A percentile compares a stretch with the other conserved stretches of the same genome.
These are phyloP conservation scores for Backusella westeae DNA, from an alignment of 192 early-diverging fungal species.

Conservation along the genomic window DNA sequence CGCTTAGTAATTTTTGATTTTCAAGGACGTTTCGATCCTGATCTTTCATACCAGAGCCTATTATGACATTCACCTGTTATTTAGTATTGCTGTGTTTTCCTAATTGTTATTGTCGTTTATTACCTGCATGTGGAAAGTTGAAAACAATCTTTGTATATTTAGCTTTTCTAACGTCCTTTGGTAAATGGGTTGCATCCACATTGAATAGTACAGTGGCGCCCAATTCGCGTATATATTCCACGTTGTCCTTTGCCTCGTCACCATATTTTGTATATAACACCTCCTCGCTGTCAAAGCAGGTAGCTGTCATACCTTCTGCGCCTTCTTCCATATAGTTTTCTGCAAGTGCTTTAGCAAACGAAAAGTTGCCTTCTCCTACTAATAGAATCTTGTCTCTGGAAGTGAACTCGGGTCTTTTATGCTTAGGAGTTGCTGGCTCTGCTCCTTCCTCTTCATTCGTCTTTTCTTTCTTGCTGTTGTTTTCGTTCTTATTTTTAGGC, in stretches of 20 bases:
- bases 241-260: conserved; percentile 62
- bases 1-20: conserved; percentile 72
- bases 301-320: conserved; percentile 67
- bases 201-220: conserved; percentile 72
- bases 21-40: conserved; percentile 76
- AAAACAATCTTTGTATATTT: conserved; percentile 86
- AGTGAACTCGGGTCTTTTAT: conserved; percentile 9
- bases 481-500: neutral
- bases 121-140: conserved; percentile 95
- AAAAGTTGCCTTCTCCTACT: conserved; percentile 94
- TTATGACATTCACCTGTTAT: neutral
- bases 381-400: conserved; percentile 61
- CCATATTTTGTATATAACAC: conserved; percentile 74
- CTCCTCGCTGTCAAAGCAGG: conserved; percentile 71
- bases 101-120: neutral
- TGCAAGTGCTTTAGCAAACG: conserved; percentile 76
- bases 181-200: conserved; percentile 76
- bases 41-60: conserved; percentile 89
- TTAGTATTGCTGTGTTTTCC: neutral
- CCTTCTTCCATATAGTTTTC: conserved; percentile 50
- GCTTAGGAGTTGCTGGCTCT: neutral
- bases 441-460: neutral
- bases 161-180: conserved; percentile 52
- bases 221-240: conserved; percentile 55
- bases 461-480: conserved; percentile 2